A percentile compares a stretch with the other conserved stretches of the same genome.
phyloP scores from a whole-genome alignment of 331 rosid species.

The Cydonia oblonga region DNA sequence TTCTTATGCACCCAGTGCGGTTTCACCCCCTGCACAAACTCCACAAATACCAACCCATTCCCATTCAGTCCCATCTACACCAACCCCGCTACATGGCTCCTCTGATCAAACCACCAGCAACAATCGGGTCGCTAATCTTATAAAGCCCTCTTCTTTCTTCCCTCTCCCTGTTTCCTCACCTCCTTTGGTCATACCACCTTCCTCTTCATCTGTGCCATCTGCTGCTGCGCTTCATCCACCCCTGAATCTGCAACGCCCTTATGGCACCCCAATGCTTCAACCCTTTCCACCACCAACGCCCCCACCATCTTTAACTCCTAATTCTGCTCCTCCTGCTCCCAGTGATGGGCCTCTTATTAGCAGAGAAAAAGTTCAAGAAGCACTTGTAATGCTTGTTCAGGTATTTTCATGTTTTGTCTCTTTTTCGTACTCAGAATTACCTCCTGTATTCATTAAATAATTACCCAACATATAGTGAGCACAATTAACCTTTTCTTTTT shows the following conservation, averaged over 20 bases:
- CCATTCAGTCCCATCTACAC: constrained; percentile 34
- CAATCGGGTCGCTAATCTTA: constrained; percentile 48
- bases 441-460: background rate
- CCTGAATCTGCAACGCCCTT: constrained; percentile 49
- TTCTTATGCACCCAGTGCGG: constrained; percentile 39
- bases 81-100: constrained; percentile 31
- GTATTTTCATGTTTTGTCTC: constrained; percentile 25
- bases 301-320: constrained; percentile 56
- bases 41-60: constrained; percentile 43
- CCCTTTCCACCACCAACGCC: constrained; percentile 82
- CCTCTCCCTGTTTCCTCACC: constrained; percentile 45
- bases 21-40: constrained; percentile 34
- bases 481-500: background rate
- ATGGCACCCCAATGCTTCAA: constrained; percentile 77
- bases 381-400: constrained; percentile 60
- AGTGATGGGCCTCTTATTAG: constrained; percentile 24
- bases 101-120: constrained; percentile 36
- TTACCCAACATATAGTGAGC: background rate
- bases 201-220: constrained; percentile 39
- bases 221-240: constrained; percentile 44
- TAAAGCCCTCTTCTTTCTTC: constrained; percentile 69
- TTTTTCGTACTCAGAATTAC: background rate
- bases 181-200: constrained; percentile 36
- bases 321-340: constrained; percentile 23
- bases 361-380: constrained; percentile 57